phyloP scores from a whole-genome alignment of 495 filamentous ascomycete species.

The Neurospora sp. region DNA sequence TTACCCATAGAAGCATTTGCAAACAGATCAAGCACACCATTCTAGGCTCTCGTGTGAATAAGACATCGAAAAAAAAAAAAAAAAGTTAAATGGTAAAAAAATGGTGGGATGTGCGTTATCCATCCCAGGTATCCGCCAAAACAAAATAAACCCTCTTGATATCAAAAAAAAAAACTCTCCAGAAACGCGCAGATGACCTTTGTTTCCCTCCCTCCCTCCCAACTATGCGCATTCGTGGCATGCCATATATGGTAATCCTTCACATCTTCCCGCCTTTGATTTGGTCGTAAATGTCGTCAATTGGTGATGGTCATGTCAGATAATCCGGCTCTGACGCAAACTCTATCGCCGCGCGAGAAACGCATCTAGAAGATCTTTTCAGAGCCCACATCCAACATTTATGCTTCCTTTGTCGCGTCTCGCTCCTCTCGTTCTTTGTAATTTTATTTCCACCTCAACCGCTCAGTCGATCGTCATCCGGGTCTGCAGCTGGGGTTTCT shows the following conservation, averaged over 20 bases:
- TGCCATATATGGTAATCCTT: slow-evolving; percentile 2
- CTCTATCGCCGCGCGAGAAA: neutral
- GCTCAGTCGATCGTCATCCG: slow-evolving; percentile 86
- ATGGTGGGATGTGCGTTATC: neutral
- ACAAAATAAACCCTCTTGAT: neutral
- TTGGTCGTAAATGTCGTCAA: neutral
- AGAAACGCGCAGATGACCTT: neutral
- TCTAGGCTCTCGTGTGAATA: neutral
- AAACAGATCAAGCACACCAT: neutral
- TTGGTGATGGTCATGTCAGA: neutral
- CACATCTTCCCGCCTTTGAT: neutral
- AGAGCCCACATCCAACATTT: slow-evolving; percentile 1
- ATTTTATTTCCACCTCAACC: neutral
- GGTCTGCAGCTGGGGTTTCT: slow-evolving; percentile 50
- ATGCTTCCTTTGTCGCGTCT: neutral
- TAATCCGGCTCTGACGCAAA: neutral
- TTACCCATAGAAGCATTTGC: neutral
- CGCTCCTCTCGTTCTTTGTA: neutral
- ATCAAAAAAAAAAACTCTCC: neutral
- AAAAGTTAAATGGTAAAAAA: neutral
- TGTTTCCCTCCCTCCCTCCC: neutral
- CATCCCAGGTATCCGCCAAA: neutral
- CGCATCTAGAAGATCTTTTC: neutral
- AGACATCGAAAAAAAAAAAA: neutral
- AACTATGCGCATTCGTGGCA: neutral